Evolutionary conservation across 495 filamentous ascomycete species (phyloP), one percentile per base, ranked within the genome.

Genomic region (Annulohypoxylon moriforme): DNA sequence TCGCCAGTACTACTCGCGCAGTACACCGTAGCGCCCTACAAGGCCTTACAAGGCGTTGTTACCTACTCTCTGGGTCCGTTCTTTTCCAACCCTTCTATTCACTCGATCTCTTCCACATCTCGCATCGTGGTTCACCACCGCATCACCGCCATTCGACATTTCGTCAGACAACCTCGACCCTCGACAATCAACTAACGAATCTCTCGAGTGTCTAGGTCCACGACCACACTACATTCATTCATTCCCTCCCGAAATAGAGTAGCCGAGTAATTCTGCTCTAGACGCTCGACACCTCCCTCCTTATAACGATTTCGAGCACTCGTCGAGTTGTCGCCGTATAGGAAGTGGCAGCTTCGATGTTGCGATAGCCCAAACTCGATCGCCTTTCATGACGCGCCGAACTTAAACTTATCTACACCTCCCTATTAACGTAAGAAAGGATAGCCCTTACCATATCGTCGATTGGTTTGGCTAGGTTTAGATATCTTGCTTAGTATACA

Each of bases 311-410:
- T n/a, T 2, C 34, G 20, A 31, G 27, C n/a, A 9, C 18, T 1
- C 13, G n/a, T 34, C n/a, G 29, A 40, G 47, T 29, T 62, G 27
- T 55, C 29, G 22, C 62, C 50, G 42, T 56, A 22, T 42, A 11
- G 22, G 38, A 49, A 13, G 36, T 56, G 44, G 49, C 20, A 31
- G 47, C 53, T 38, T 67, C 52, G 25, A 74, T 71, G 68, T 58
- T 63, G 60, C 72, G 34, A 63, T 64, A 67, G 36, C 49, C 58
- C 6, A 34, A 40, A 38, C 53, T 71, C 50, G 34, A 57, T 71
- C 64, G 72, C 67, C 72, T 71, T 69, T 71, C 67, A 71, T 74
- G 72, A 71, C 67, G 57, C 44, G 49, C 71, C 66, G 31, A 69
- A 10, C 58, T 18, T 64, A 60, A 60, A 60, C 10, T 22, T 44